Evolutionary conservation across 1,139 yeast genomes (phyloP), one percentile per base, ranked within the genome.

Genomic region (Blastobotrys ciferrii): DNA sequence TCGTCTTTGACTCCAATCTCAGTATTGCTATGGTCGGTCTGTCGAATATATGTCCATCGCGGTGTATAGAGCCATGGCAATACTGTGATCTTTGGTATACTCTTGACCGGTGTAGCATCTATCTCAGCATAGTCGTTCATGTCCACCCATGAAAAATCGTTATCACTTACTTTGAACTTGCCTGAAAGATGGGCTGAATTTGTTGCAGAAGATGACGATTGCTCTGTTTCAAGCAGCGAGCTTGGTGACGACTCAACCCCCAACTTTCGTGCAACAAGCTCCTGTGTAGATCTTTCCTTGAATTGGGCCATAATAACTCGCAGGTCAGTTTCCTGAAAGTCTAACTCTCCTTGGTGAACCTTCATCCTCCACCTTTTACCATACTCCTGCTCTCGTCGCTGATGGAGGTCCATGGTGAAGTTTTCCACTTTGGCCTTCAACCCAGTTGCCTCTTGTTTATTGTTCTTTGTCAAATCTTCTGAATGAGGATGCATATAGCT

Each of bases 381-480:
- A 30, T 76, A 74, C 45, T 78, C 73, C 18, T 82, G 74, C 61
- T 87, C 92, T 57, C 87, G 84, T 43, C 95, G 74, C 60, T 85
- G 97, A 62, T 92, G 98, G 32, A 91, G 66, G 62, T 91, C 98
- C 69, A 92, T 73, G 2, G 76, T 67, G 59, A 91, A 87, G 5
- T 73, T 72, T 2, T 78, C 73, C 23, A 84, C 78, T 56, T 80
- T 81, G 2, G 84, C 88, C 65, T 92, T 92, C 32, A 89, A 61
- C 5, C 98, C 98, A 2, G 89, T 84, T 54, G 84, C 77, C 1
- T 83, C 78, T 40, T 82, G 73, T 32, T 74, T 69, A 47, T 74
- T 73, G 42, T 72, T 69, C 41, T 77, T 76, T 18, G 73, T 67
- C 25, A 72, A 58, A 14, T 62, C 64, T 7, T 70, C 71, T 2